These are phyloP conservation scores for Rhizopus sp. DNA, from an alignment of 371 early-diverging fungal genomes.

Conservation along the genomic window DNA sequence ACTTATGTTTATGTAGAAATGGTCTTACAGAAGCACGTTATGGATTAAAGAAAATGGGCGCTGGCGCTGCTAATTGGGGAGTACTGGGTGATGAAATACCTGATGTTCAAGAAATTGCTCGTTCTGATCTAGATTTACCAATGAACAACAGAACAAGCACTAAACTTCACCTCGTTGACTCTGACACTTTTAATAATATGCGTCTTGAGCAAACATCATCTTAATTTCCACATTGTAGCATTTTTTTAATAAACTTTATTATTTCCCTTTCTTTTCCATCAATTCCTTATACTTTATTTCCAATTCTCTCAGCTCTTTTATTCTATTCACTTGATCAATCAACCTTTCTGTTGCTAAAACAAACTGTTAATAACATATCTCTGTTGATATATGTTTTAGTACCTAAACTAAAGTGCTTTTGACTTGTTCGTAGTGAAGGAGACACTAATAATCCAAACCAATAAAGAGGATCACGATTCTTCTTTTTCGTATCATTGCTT, in stretches of 20 bases:
- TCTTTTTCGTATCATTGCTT: constrained; percentile 27
- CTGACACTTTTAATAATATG: constrained; percentile 23
- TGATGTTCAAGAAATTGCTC: constrained; percentile 27
- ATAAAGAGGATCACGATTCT: constrained; percentile 51
- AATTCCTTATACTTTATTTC: constrained; percentile 36
- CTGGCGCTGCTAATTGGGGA: constrained; percentile 32
- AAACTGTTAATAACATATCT: background rate
- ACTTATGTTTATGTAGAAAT: constrained; percentile 13
- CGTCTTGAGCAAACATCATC: constrained; percentile 25
- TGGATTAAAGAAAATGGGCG: constrained; percentile 29
- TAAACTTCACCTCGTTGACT: constrained; percentile 26
- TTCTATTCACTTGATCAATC: constrained; percentile 41
- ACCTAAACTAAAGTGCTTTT: constrained; percentile 52
- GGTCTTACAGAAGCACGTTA: constrained; percentile 26
- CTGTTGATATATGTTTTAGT: background rate
- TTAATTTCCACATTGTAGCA: background rate
- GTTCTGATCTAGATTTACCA: constrained; percentile 11
- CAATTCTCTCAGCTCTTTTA: constrained; percentile 28
- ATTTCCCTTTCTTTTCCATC: constrained; percentile 18
- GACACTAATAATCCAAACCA: constrained; percentile 72
- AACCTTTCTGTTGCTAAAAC: background rate
- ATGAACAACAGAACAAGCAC: constrained; percentile 2
- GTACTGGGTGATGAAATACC: constrained; percentile 29
- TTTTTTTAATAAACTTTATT: constrained; percentile 5
- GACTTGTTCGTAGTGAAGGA: constrained; percentile 55